Percentiles rank a stretch among this genome's conserved stretches.
Conservation (phyloP, 2,329 filamentous ascomycete species). For the Acrocalymma vagum region DNA sequence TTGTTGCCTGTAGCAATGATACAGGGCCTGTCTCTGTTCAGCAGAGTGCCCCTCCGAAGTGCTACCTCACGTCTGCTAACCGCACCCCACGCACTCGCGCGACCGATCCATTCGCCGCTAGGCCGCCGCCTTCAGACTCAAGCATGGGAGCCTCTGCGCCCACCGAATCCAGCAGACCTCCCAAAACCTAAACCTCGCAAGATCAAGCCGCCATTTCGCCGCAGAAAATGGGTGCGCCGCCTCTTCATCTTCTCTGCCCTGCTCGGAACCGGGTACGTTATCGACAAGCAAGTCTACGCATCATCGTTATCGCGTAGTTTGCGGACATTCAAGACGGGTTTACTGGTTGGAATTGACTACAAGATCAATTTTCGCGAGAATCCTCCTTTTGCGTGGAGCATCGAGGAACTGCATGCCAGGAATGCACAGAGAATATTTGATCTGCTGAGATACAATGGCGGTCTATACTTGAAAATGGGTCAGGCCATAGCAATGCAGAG, state of each 20-base stretch:
- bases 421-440: constrained; percentile 86
- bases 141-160: constrained; percentile 58
- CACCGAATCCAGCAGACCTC: constrained; percentile 80
- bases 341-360: constrained; percentile 89
- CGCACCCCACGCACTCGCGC: constrained; percentile 16
- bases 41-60: constrained; percentile 34
- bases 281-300: constrained; percentile 80
- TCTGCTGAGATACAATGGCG: constrained; percentile 85
- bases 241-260: constrained; percentile 69
- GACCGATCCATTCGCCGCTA: constrained; percentile 20
- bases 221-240: constrained; percentile 80
- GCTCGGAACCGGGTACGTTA: constrained; percentile 69
- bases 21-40: constrained; percentile 46
- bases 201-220: constrained; percentile 75
- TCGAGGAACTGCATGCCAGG: constrained; percentile 80
- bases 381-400: constrained; percentile 75
- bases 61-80: constrained; percentile 30
- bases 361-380: constrained; percentile 92
- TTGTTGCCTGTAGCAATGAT: constrained; percentile 42
- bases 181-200: constrained; percentile 61
- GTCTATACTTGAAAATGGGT: constrained; percentile 95
- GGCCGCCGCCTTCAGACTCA: constrained; percentile 40
- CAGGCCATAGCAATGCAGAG: constrained; percentile 99
- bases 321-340: constrained; percentile 81
- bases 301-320: constrained; percentile 79